Percentiles rank a stretch among this genome's conserved stretches.
Conservation (phyloP, 345 rosid genomes). For the Eucalyptus viminalis region DNA sequence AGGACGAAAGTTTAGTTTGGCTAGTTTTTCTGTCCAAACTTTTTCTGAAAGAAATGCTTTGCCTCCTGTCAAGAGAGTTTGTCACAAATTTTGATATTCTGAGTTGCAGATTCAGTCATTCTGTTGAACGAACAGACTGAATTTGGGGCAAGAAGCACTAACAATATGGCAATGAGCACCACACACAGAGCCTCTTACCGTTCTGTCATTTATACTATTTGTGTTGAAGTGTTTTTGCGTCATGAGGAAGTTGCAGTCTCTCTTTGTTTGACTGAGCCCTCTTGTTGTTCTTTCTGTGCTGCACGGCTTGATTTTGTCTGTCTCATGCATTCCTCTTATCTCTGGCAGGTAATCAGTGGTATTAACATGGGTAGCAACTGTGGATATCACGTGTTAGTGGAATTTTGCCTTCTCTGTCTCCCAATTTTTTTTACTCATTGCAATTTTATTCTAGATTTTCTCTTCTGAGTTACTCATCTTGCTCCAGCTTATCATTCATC, state of each 20-base stretch:
- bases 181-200: not conserved
- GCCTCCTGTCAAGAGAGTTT: not conserved
- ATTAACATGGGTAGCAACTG: slow-evolving; percentile 92
- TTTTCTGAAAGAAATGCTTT: not conserved
- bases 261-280: not conserved
- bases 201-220: not conserved
- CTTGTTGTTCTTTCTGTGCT: not conserved
- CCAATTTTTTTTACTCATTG: not conserved
- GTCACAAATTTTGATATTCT: not conserved
- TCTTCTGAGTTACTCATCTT: not conserved
- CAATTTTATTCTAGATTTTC: not conserved
- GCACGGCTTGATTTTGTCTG: not conserved
- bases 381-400: slow-evolving; percentile 72
- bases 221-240: not conserved
- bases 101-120: not conserved
- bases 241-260: not conserved
- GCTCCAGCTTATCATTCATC: not conserved
- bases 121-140: not conserved
- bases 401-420: not conserved
- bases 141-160: not conserved
- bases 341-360: slow-evolving; percentile 74
- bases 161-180: not conserved
- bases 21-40: not conserved
- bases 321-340: not conserved
- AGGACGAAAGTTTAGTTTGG: not conserved